Evolutionary conservation across 2,329 filamentous ascomycete genomes (phyloP), one percentile per base, ranked within the genome.

Genomic region (Aspergillus felis): DNA sequence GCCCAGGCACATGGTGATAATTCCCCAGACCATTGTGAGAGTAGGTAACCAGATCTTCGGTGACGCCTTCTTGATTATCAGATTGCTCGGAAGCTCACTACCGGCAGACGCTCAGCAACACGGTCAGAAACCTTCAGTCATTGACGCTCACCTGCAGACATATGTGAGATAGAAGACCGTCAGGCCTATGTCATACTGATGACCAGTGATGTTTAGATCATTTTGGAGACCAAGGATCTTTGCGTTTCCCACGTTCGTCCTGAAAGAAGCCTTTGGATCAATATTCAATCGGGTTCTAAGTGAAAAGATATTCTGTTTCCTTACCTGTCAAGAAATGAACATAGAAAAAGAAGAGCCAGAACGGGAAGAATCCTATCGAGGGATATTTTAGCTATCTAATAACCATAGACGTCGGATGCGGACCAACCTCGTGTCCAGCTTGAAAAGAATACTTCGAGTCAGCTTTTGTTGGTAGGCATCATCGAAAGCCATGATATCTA

Each of bases 221-320:
- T 74, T 62, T 63, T 87, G 83, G 14, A 90, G 77, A 0, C 84
- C 82, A 53, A 87, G 79, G 8, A 89, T 84, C 59, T 85, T 85
- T 25, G 87, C 87, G 66, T 90, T 89, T 41, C 87, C 87, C 41
- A 90, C 85, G 67, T 90, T 90, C n/a, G 87, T 88, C 46, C 88
- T 81, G 70, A 17, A 17, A 38, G 32, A 17, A 38, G 5, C 5
- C 3, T 38, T 38, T 38, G 32, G 29, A 17, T 38, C 32, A 38
- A 38, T 38, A 14, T 38, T 38, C 32, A 17, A 17, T 38, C 14
- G 7, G 32, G 32, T 7, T 17, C 32, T 17, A 7, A 38, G 3
- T 17, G 14, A 35, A 38, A 14, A 38, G 14, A 7, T 17, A 6
- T 17, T 38, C 32, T 17, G 32, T 38, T 35, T 17, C 14, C 32